Percentiles rank a stretch among this genome's conserved stretches.
Evolutionary conservation across 1,284 basidiomycete genomes (phyloP).

Genomic region (Grifola frondosa): DNA sequence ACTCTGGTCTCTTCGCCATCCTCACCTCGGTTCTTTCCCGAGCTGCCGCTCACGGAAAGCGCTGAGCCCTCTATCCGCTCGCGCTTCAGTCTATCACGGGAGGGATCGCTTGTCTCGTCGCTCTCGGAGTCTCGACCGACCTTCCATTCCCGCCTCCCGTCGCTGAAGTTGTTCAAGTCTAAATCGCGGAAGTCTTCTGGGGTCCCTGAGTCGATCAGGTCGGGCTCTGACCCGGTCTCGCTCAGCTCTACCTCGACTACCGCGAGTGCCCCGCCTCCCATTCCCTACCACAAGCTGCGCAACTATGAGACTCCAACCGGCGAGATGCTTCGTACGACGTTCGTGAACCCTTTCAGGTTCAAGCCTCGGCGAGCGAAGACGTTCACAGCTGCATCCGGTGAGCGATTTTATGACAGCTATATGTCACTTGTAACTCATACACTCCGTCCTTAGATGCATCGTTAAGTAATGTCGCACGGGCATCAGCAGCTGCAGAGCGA

Average conservation of each 20-base stretch:
- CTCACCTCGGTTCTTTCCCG: slow-evolving; percentile 8
- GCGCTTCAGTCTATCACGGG: background rate
- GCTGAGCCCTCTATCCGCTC: slow-evolving; percentile 3
- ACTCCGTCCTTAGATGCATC: background rate
- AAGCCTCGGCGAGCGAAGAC: slow-evolving; percentile 18
- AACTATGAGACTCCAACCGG: no score
- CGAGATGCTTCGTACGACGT: slow-evolving; percentile 19
- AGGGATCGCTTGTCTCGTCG: slow-evolving; percentile 1
- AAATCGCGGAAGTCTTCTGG: slow-evolving; percentile 10
- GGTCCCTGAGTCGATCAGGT: slow-evolving; percentile 3
- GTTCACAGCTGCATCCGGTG: slow-evolving; percentile 10
- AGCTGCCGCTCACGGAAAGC: slow-evolving; percentile 11
- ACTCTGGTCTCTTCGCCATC: slow-evolving; percentile 12
- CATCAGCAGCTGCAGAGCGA: slow-evolving; percentile 2
- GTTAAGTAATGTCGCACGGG: background rate
- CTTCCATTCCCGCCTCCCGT: slow-evolving; percentile 7
- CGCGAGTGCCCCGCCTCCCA: slow-evolving; percentile 2
- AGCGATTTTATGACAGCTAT: background rate
- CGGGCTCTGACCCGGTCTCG: background rate
- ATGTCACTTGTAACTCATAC: background rate
- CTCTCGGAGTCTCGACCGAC: slow-evolving; percentile 4
- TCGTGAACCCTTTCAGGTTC: slow-evolving; percentile 24
- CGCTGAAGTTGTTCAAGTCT: slow-evolving; percentile 12
- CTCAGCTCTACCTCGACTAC: slow-evolving; percentile 5
- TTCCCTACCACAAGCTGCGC: no score